Evolutionary conservation across 1,284 basidiomycete species (phyloP), one percentile per base, ranked within the genome.

Genomic region (Irpex sp.): DNA sequence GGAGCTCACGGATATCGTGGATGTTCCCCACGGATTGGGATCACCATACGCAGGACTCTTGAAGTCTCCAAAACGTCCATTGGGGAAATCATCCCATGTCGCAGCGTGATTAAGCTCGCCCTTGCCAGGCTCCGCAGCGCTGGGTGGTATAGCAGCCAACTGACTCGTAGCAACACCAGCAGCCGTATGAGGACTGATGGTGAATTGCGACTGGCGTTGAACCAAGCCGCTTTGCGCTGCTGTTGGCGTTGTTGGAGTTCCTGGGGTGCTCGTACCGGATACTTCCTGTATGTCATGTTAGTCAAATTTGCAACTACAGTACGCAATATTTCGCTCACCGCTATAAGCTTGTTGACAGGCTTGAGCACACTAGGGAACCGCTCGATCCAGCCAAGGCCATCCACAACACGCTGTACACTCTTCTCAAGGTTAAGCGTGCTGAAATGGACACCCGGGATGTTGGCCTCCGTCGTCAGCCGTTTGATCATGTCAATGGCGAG

Each of bases 371-470:
- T n/a, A 12, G 74, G 70, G 47, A 73, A 70, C 9, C 72, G 66
- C 59, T 80, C 75, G 65, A 78, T 75, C 93, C 94, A 95, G 52
- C 82, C 80, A 14, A 98, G 81, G 35, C 76, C 80, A 68, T 95
- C 93, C 55, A 99, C 78, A 5, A 98, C 88, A n/a, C 87, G 85
- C 58, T 90, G 88, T 5, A 98, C 90, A 67, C 94, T 97, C 78
- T 95, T 96, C 74, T 99, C 97, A 16, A 99, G 83, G 74, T 99
- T 99, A 66, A 99, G 82, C 4, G 97, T 99, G 74, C 95, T 98
- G 66, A 99, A 90, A 74, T 99, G 96, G 58, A 98, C 89, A 1
- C 94, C 94, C 4, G 82, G 80, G 18, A 98, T 81, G 21, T 83
- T 82, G 8, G 85, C 83, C 60, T 87, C 83, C 2, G 64, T 66